Evolutionary conservation across 2,329 filamentous ascomycete species (phyloP).

Genomic region (Botrytis deweyae): DNA sequence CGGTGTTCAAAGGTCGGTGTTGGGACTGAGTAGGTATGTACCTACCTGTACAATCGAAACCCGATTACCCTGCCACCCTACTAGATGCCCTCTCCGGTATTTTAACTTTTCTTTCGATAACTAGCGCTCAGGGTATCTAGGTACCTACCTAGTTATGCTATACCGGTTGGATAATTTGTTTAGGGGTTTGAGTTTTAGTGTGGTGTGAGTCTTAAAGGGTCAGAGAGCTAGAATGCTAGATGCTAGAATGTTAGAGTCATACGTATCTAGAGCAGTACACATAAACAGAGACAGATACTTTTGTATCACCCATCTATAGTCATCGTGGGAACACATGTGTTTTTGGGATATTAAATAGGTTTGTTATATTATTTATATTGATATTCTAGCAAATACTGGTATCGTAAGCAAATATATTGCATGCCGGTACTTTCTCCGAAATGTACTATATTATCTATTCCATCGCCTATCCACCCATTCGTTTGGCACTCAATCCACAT

Average conservation of each 20-base stretch:
- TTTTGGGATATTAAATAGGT: not conserved
- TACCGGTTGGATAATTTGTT: not conserved
- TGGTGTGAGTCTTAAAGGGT: not conserved
- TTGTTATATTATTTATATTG: not conserved
- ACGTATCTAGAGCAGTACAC: not conserved
- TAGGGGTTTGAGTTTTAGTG: not conserved
- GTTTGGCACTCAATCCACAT: conserved; percentile 41
- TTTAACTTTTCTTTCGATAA: not conserved
- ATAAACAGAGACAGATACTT: not conserved
- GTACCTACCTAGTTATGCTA: not conserved
- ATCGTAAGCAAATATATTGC: not conserved
- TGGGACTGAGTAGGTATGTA: not conserved
- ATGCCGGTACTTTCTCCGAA: not conserved
- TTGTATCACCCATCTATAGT: not conserved
- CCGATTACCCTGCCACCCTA: not conserved
- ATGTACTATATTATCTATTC: not conserved
- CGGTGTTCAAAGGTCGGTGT: not conserved
- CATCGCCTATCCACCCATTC: not conserved
- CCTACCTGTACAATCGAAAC: not conserved
- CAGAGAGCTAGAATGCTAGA: not conserved
- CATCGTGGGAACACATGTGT: not conserved
- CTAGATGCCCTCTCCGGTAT: not conserved
- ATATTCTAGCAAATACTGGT: not conserved
- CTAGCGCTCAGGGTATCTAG: not conserved
- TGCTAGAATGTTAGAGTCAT: not conserved